Percentiles rank a stretch among this genome's conserved stretches.
phyloP scores from a whole-genome alignment of 108 stramenopile species.

The Aureococcus anophagefferens region DNA sequence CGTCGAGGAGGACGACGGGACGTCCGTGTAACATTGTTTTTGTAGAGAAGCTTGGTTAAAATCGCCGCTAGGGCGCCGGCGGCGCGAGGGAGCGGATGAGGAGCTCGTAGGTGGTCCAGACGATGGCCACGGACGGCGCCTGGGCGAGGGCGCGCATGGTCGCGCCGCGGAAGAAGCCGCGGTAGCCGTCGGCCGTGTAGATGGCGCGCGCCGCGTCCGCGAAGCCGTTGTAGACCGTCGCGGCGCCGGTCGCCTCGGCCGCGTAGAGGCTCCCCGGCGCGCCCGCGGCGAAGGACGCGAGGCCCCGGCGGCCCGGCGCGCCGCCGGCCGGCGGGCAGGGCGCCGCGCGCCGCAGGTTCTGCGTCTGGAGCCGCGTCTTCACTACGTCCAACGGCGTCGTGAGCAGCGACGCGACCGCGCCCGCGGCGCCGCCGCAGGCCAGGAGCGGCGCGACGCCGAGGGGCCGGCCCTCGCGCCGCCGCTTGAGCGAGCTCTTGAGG shows the following conservation, averaged over 20 bases:
- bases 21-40: no score
- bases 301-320: background rate
- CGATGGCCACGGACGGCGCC: slow-evolving; percentile 91
- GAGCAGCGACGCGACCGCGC: slow-evolving; percentile 68
- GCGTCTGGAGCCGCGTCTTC: slow-evolving; percentile 71
- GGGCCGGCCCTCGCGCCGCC: slow-evolving; percentile 28
- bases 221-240: slow-evolving; percentile 28
- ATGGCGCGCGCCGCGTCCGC: slow-evolving; percentile 69
- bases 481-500: slow-evolving; percentile 38
- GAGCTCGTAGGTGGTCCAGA: slow-evolving; percentile 91
- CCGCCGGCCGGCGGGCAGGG: background rate
- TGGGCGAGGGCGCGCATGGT: slow-evolving; percentile 71
- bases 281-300: background rate
- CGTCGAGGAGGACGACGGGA: no score
- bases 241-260: background rate
- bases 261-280: background rate
- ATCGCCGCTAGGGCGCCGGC: no score
- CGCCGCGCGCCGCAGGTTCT: slow-evolving; percentile 5
- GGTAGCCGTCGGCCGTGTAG: slow-evolving; percentile 64
- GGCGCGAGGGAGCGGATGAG: no score
- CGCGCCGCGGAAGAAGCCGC: slow-evolving; percentile 78
- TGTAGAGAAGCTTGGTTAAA: no score
- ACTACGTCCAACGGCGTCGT: slow-evolving; percentile 95
- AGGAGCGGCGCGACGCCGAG: slow-evolving; percentile 35
- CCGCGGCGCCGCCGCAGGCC: slow-evolving; percentile 69